Evolutionary conservation across 495 filamentous ascomycete genomes (phyloP).

Genomic region (Penicillium arizonense): DNA sequence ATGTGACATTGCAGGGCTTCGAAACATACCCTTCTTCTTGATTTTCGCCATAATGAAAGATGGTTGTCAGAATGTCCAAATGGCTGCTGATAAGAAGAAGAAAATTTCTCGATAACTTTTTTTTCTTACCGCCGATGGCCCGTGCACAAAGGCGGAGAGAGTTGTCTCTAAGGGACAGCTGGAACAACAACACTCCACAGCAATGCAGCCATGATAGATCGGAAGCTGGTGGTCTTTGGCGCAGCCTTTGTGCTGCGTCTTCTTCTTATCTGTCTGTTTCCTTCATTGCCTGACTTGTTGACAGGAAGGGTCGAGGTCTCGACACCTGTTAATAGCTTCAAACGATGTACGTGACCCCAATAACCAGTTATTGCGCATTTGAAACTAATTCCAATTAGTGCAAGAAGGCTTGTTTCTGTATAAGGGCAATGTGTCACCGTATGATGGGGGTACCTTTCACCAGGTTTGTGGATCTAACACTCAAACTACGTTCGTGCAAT

Average conservation of each 20-base stretch:
- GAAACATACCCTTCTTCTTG: conserved; percentile 80
- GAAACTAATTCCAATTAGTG: conserved; percentile 50
- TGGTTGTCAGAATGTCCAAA: conserved; percentile 12
- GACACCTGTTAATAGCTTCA: conserved; percentile 96
- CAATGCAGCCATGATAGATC: conserved; percentile 56
- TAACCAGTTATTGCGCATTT: neutral
- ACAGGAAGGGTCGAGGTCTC: conserved; percentile 94
- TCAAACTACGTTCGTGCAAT: conserved; percentile 6
- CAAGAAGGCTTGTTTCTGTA: conserved; percentile 97
- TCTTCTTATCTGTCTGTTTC: conserved; percentile 76
- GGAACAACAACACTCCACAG: conserved; percentile 10
- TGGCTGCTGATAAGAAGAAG: conserved; percentile 31
- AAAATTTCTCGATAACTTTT: conserved; percentile 43
- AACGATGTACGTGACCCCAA: conserved; percentile 65
- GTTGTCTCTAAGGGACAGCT: conserved; percentile 30
- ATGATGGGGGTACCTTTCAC: conserved; percentile 96
- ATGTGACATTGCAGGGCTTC: neutral
- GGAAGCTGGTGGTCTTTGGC: conserved; percentile 71
- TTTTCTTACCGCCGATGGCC: conserved; percentile 34
- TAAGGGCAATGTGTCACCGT: conserved; percentile 92
- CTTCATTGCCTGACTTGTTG: conserved; percentile 79
- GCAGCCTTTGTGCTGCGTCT: conserved; percentile 78
- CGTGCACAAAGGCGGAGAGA: conserved; percentile 38
- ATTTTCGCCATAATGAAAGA: conserved; percentile 67
- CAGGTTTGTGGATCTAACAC: conserved; percentile 53